These are phyloP conservation scores for Chloranthus sessilifolius DNA, from an alignment of 164 flowering plant genomes.

Conservation along the genomic window DNA sequence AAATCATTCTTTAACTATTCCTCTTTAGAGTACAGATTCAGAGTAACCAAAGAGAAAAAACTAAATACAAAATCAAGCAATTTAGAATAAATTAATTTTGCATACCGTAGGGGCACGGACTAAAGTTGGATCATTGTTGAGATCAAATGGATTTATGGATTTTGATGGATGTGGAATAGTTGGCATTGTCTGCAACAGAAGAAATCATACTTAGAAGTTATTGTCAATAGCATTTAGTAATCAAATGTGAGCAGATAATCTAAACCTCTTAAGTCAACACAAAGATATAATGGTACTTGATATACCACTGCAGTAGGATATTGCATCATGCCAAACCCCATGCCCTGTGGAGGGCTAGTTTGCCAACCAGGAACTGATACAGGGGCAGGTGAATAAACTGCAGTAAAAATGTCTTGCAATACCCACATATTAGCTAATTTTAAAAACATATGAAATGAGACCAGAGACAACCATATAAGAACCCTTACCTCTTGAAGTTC, in stretches of 20 bases:
- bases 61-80: too few relatives aligned
- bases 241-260: neutral
- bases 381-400: constrained; percentile 42
- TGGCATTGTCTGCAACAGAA: constrained; percentile 38
- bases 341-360: constrained; percentile 44
- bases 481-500: constrained; percentile 65
- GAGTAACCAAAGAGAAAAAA: too few relatives aligned
- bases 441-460: neutral
- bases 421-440: neutral
- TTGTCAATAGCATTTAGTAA: neutral
- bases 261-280: neutral
- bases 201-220: constrained; percentile 5
- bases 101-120: constrained; percentile 55
- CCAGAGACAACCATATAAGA: neutral
- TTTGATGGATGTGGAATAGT: constrained; percentile 36
- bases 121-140: constrained; percentile 37
- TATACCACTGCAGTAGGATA: constrained; percentile 56
- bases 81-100: too few relatives aligned
- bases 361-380: constrained; percentile 59
- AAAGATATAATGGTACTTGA: neutral
- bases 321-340: constrained; percentile 44
- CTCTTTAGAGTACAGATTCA: too few relatives aligned
- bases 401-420: constrained; percentile 71
- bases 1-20: too few relatives aligned
- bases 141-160: constrained; percentile 83